Evolutionary conservation across 768 basidiomycete genomes (phyloP).

Genomic region (Tylopilus balloui): DNA sequence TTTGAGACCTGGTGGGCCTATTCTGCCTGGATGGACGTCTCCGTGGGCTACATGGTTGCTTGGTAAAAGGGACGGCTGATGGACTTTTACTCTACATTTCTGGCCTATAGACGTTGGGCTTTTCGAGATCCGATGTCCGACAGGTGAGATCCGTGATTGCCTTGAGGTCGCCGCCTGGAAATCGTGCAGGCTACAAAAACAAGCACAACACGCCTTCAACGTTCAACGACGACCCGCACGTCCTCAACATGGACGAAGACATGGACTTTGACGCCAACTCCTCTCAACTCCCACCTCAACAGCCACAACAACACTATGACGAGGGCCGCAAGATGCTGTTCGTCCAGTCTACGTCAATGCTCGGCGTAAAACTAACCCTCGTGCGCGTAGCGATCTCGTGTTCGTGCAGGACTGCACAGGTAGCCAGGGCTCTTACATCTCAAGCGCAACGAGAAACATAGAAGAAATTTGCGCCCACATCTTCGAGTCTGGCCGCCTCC

Average conservation of each 20-base stretch:
- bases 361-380: conserved; percentile 14
- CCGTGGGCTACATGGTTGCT: conserved; percentile 67
- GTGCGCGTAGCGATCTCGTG: conserved; percentile 69
- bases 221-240: conserved; percentile 6
- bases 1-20: conserved; percentile 53
- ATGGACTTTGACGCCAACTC: conserved; percentile 59
- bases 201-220: conserved; percentile 12
- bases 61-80: conserved; percentile 42
- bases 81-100: conserved; percentile 3
- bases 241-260: conserved; percentile 76
- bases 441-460: conserved; percentile 95
- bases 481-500: conserved; percentile 90
- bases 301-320: conserved; percentile 34
- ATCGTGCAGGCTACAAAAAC: conserved; percentile 15
- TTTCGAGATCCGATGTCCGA: conserved; percentile 34
- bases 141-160: conserved; percentile 34
- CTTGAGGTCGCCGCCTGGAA: conserved; percentile 32
- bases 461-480: conserved; percentile 93
- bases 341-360: conserved; percentile 27
- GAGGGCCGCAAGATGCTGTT: conserved; percentile 70
- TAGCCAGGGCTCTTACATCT: conserved; percentile 84
- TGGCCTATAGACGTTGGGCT: conserved; percentile 13
- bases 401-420: conserved; percentile 97
- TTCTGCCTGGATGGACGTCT: conserved; percentile 50
- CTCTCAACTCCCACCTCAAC: conserved; percentile 31